Evolutionary conservation across 2,329 filamentous ascomycete species (phyloP).

Genomic region (Curvularia eragrostidis): DNA sequence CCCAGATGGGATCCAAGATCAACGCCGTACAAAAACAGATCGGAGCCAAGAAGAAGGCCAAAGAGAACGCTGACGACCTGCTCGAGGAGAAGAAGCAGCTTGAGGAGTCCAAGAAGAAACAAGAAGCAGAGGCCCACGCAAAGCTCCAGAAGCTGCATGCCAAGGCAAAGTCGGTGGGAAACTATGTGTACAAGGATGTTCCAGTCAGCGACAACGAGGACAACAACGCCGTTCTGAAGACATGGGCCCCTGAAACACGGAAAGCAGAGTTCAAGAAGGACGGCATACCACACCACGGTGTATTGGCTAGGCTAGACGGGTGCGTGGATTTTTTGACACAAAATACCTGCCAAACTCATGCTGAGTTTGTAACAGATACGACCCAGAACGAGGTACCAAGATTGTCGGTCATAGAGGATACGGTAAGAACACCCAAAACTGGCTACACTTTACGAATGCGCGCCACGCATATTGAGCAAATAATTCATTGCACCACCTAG

Average conservation of each 20-base stretch:
- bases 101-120: conserved; percentile 80
- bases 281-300: conserved; percentile 90
- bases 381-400: conserved; percentile 80
- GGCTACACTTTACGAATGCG: background rate
- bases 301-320: conserved; percentile 83
- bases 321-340: background rate
- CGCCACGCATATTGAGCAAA: background rate
- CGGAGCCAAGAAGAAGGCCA: conserved; percentile 85
- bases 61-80: conserved; percentile 84
- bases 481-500: no score
- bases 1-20: conserved; percentile 82
- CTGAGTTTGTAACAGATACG: conserved; percentile 61
- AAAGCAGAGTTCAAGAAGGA: conserved; percentile 79
- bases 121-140: conserved; percentile 74
- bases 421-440: conserved; percentile 18
- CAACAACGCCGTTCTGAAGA: conserved; percentile 77
- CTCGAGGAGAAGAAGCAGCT: conserved; percentile 78
- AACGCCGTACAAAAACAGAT: conserved; percentile 92
- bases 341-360: background rate
- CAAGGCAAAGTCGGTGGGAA: conserved; percentile 86
- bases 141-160: conserved; percentile 77
- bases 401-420: conserved; percentile 94
- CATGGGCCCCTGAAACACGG: conserved; percentile 80
- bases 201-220: conserved; percentile 86
- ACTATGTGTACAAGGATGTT: conserved; percentile 89